Evolutionary conservation across 352 stramenopile genomes (phyloP).

Genomic region (Phytophthora syringae): DNA sequence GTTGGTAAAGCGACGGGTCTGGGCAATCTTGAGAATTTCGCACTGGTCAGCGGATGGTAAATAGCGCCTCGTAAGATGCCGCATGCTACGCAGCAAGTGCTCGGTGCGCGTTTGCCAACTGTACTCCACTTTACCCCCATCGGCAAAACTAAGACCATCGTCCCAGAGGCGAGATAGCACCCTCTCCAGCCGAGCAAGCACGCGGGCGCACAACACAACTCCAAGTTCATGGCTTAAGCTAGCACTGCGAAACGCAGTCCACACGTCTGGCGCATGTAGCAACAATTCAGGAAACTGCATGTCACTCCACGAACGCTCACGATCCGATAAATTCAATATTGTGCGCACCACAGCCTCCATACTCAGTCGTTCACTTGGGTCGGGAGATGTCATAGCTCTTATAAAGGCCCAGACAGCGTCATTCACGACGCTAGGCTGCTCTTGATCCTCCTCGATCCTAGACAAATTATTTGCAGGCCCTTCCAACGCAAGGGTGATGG

Average conservation of each 20-base stretch:
- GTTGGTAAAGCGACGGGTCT: conserved; percentile 33
- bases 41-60: conserved; percentile 17
- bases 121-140: conserved; percentile 23
- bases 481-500: conserved; percentile 4
- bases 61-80: conserved; percentile 30
- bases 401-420: conserved; percentile 12
- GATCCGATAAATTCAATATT: conserved; percentile 28
- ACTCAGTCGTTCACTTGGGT: conserved; percentile 12
- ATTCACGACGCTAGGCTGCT: conserved; percentile 4
- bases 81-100: conserved; percentile 38
- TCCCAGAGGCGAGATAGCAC: conserved; percentile 38
- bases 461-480: not conserved
- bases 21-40: conserved; percentile 32
- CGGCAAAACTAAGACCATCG: conserved; percentile 26
- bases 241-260: conserved; percentile 34
- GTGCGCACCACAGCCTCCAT: conserved; percentile 29
- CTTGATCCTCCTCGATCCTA: conserved; percentile 8
- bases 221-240: conserved; percentile 26
- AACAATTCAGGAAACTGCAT: conserved; percentile 38
- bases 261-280: conserved; percentile 38
- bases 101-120: conserved; percentile 45
- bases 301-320: conserved; percentile 34
- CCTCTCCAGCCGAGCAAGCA: conserved; percentile 32
- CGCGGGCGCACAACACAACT: conserved; percentile 31
- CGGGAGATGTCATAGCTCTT: conserved; percentile 15